A percentile compares a stretch with the other conserved stretches of the same genome.
phyloP scores from a whole-genome alignment of 192 early-diverging fungal species.

The Coemansia sp. region DNA sequence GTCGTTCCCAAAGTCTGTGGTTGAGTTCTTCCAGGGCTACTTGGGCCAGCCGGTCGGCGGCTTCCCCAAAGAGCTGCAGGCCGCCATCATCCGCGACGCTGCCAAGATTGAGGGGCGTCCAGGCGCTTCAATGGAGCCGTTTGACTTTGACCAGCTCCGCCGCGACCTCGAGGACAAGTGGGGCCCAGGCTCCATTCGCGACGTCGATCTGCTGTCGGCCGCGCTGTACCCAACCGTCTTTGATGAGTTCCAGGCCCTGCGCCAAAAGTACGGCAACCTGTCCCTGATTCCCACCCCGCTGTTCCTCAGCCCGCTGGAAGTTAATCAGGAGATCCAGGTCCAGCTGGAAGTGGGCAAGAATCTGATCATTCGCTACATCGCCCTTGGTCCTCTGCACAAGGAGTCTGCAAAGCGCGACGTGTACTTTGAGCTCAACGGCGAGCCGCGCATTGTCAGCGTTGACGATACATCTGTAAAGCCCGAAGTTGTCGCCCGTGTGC shows the following conservation, averaged over 20 bases:
- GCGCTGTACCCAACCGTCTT: constrained; percentile 95
- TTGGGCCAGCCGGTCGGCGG: constrained; percentile 93
- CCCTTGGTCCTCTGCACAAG: constrained; percentile 73
- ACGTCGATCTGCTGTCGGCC: constrained; percentile 82
- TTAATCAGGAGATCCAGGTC: constrained; percentile 88
- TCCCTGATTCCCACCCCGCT: constrained; percentile 87
- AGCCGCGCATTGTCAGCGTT: constrained; percentile 82
- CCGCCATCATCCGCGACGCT: constrained; percentile 75
- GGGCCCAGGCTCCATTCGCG: constrained; percentile 72
- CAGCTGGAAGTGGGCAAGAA: constrained; percentile 86
- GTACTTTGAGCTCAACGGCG: constrained; percentile 95
- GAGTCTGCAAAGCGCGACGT: constrained; percentile 82
- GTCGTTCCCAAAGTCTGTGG: constrained; percentile 89
- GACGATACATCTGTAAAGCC: constrained; percentile 61
- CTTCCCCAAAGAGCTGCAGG: constrained; percentile 88
- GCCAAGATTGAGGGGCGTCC: constrained; percentile 81
- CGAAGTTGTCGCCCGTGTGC: constrained; percentile 64
- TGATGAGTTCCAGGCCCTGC: constrained; percentile 72
- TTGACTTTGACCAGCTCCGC: constrained; percentile 78
- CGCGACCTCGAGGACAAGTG: constrained; percentile 77
- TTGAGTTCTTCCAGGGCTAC: constrained; percentile 97
- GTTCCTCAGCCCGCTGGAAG: constrained; percentile 82
- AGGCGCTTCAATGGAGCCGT: constrained; percentile 72
- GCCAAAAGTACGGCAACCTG: constrained; percentile 82
- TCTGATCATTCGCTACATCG: constrained; percentile 86